A percentile compares a stretch with the other conserved stretches of the same genome.
Conservation (phyloP, 805 yeast species). For the Millerozyma miso region DNA sequence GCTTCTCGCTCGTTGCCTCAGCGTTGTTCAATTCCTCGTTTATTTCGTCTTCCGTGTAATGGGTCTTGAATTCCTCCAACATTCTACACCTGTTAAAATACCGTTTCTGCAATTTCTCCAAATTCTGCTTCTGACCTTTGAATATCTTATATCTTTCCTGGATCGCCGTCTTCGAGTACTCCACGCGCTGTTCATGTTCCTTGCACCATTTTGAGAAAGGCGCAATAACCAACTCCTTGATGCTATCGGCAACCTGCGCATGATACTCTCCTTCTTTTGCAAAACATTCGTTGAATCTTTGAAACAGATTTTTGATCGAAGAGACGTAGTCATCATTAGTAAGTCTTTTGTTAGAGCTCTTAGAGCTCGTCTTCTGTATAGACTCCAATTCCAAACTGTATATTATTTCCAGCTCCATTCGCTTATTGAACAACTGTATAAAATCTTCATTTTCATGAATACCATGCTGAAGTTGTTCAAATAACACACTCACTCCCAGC, state of each 20-base stretch:
- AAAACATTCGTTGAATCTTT: slow-evolving; percentile 53
- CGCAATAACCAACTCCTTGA: slow-evolving; percentile 54
- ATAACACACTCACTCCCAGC: slow-evolving; percentile 48
- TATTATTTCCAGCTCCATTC: slow-evolving; percentile 68
- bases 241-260: slow-evolving; percentile 56
- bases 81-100: slow-evolving; percentile 76
- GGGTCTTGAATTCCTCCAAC: slow-evolving; percentile 59
- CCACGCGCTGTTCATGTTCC: slow-evolving; percentile 66
- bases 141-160: slow-evolving; percentile 49
- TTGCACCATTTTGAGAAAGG: slow-evolving; percentile 75
- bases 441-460: slow-evolving; percentile 68
- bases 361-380: slow-evolving; percentile 29
- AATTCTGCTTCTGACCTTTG: slow-evolving; percentile 41
- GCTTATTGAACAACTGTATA: slow-evolving; percentile 55
- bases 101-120: slow-evolving; percentile 57
- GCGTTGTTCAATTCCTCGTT: slow-evolving; percentile 23
- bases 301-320: slow-evolving; percentile 58
- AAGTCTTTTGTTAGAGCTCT: slow-evolving; percentile 40
- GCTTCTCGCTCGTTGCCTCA: slow-evolving; percentile 5
- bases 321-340: slow-evolving; percentile 57
- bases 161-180: slow-evolving; percentile 53
- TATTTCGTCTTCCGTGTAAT: slow-evolving; percentile 42
- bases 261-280: slow-evolving; percentile 56
- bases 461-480: slow-evolving; percentile 55
- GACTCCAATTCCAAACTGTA: slow-evolving; percentile 57